Conservation (phyloP, 2,329 filamentous ascomycete genomes). For the Colletotrichum eremochloae region DNA sequence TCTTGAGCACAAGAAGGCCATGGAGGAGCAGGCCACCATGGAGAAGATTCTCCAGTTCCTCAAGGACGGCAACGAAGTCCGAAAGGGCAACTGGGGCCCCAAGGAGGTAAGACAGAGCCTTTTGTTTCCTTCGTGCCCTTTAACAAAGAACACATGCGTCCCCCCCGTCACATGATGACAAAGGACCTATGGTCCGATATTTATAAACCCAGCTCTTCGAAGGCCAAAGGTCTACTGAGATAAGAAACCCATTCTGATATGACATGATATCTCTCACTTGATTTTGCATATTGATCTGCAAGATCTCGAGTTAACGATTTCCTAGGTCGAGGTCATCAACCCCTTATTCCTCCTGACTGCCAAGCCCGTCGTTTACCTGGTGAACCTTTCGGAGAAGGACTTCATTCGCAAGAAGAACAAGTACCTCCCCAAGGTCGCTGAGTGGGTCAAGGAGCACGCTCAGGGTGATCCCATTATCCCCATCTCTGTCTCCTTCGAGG, state of each 20-base stretch:
- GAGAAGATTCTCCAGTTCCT: conserved; percentile 89
- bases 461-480: conserved; percentile 91
- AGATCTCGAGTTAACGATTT: conserved; percentile 48
- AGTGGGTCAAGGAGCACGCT: conserved; percentile 95
- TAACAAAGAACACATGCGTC: background rate
- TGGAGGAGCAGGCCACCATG: conserved; percentile 92
- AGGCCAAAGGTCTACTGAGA: conserved; percentile 91
- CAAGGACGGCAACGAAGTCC: conserved; percentile 91
- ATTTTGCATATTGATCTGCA: conserved; percentile 44
- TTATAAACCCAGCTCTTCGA: conserved; percentile 99
- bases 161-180: conserved; percentile 85
- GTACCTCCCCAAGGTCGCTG: conserved; percentile 91
- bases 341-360: conserved; percentile 94
- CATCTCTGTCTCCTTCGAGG: conserved; percentile 92
- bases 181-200: conserved; percentile 93
- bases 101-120: conserved; percentile 84
- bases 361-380: conserved; percentile 96
- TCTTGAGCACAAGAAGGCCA: conserved; percentile 97
- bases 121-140: background rate
- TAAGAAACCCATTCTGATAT: conserved; percentile 60
- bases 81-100: conserved; percentile 88
- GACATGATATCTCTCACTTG: conserved; percentile 41
- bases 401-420: conserved; percentile 99
- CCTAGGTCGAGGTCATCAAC: conserved; percentile 96
- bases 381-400: conserved; percentile 97